Percentiles rank a stretch among this genome's conserved stretches.
Evolutionary conservation across 352 stramenopile species (phyloP).

Genomic region (Phytophthora parvispora): DNA sequence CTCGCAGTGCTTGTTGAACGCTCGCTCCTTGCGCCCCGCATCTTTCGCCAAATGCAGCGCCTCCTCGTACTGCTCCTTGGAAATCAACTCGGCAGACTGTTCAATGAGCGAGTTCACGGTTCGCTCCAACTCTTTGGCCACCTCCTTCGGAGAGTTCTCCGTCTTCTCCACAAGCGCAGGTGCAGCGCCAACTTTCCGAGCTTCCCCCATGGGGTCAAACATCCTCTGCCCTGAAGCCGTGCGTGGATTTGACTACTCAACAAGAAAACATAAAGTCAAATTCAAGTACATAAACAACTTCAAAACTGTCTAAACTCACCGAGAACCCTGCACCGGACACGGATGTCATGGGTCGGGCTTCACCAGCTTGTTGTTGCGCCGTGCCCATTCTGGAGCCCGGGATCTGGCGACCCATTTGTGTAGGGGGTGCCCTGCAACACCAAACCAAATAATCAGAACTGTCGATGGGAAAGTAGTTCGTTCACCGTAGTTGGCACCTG

Average conservation of each 20-base stretch:
- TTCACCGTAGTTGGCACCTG: too few relatives aligned
- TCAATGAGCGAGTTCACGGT: constrained; percentile 95
- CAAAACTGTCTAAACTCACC: constrained; percentile 39
- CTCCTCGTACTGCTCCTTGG: constrained; percentile 81
- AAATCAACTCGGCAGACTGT: constrained; percentile 85
- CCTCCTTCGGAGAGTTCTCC: constrained; percentile 94
- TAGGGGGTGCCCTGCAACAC: constrained; percentile 60
- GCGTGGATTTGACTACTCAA: constrained; percentile 76
- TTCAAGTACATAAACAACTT: background rate
- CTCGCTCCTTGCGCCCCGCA: constrained; percentile 90
- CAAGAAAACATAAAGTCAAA: constrained; percentile 3
- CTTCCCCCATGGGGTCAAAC: constrained; percentile 94
- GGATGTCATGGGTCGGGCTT: constrained; percentile 94
- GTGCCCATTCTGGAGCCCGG: constrained; percentile 76
- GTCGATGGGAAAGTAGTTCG: too few relatives aligned
- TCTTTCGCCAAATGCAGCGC: constrained; percentile 92
- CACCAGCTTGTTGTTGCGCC: constrained; percentile 54
- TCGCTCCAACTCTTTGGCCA: constrained; percentile 92
- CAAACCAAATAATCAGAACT: background rate
- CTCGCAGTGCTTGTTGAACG: constrained; percentile 94
- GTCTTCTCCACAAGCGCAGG: constrained; percentile 91
- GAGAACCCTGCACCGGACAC: constrained; percentile 94
- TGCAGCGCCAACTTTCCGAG: constrained; percentile 78
- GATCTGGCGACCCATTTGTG: constrained; percentile 80
- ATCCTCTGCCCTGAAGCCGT: constrained; percentile 73